Base-by-base conservation (phyloP, 306 rosid species). In the Prunus kanzakura region DNA sequence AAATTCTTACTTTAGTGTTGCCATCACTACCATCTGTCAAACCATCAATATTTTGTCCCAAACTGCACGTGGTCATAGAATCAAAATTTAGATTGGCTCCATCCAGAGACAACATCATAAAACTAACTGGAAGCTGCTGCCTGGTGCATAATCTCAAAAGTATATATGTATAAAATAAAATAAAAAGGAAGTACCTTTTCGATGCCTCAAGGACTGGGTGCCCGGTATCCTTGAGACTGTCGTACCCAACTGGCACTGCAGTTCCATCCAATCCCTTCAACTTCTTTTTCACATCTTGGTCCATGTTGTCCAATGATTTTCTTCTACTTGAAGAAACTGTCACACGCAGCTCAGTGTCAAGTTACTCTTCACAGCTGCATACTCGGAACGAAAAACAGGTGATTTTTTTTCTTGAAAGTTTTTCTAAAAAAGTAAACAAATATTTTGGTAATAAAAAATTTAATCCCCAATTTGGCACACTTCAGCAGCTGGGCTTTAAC, bases 281-380 rank as follows among this genome's bases (percentile, higher is more conserved):
- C 78, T 76, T 72, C 77, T 71, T 81, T 22, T 69, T 18, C 38
- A 58, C 55, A 47, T 64, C 75, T 72, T 72, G 75, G 56, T 61
- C 84, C 84, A 81, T 81, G 54, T n/a, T 25, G 55, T 67, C 75
- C 47, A 27, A 57, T 1, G 12, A 38, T 30, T 73, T 35, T 27
- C 8, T 18, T 23, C 63, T 35, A 46, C 74, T 73, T 69, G 63
- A 79, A 73, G 60, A 8, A 67, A 19, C 69, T 32, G 3, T 61
- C 50, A 74, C 72, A 14, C 30, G 61, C 63, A 30, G 62, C 41
- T 74, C 41, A 19, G 15, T 1, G 58, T 14, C 71, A 62, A 4
- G 50, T 51, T 45, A 23, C 73, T 76, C 47, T 66, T 10, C 35
- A n/a, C 52, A 52, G 41, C 79, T 80, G 58, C 76, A 58, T 29